Conservation (phyloP, 2,329 filamentous ascomycete species). For the Venturia pyrina region DNA sequence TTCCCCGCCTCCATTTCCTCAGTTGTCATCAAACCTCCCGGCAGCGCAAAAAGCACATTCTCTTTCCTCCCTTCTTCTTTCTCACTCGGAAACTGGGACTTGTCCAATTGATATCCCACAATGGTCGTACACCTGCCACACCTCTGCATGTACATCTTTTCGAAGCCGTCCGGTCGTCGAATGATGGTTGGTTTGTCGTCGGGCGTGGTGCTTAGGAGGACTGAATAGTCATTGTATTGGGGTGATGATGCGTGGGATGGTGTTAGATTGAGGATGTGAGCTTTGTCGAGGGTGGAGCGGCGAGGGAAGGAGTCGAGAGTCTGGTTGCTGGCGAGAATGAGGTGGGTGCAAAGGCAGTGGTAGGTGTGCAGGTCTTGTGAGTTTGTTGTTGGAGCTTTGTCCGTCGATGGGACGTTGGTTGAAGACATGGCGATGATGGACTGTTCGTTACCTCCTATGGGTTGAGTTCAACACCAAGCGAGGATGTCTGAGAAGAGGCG, state of each 20-base stretch:
- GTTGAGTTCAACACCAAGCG: too few species aligned
- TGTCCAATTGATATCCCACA: conserved; percentile 53
- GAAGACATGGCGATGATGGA: background rate
- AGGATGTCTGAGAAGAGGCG: background rate
- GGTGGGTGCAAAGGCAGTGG: conserved; percentile 57
- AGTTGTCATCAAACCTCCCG: conserved; percentile 49
- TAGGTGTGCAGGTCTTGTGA: conserved; percentile 38
- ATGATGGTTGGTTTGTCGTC: conserved; percentile 43
- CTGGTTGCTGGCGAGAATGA: conserved; percentile 51
- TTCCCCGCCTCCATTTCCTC: conserved; percentile 41
- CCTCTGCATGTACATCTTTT: conserved; percentile 50
- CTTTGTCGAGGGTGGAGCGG: conserved; percentile 42
- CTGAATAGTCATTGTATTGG: conserved; percentile 30
- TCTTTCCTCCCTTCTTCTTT: conserved; percentile 26
- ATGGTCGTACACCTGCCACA: conserved; percentile 52
- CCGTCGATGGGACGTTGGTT: background rate
- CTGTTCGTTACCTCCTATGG: too few species aligned
- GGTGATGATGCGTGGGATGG: conserved; percentile 18
- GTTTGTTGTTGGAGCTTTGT: background rate
- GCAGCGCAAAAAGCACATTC: conserved; percentile 50
- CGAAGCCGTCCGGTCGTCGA: conserved; percentile 52
- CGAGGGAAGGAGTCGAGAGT: conserved; percentile 42
- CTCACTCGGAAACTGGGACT: conserved; percentile 33
- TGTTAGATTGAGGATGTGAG: conserved; percentile 46
- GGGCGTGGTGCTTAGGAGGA: conserved; percentile 39